Conservation (phyloP, 129 eudicot species). For the Gnaphalium uliginosum region DNA sequence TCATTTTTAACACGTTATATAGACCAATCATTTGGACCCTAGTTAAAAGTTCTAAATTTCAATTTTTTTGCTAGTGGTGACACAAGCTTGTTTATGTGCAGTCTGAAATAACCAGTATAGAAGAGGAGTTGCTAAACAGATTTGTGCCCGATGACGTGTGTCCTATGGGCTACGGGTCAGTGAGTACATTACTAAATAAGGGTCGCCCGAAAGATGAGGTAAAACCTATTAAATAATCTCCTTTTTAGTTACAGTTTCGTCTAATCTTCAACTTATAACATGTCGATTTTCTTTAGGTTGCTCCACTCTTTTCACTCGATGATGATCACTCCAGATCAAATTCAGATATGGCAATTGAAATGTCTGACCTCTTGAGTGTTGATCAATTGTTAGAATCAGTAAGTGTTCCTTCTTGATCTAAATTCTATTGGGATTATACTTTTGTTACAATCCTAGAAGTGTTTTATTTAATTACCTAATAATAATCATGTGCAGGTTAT, state of each 20-base stretch:
- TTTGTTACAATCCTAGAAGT: neutral
- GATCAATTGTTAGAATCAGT: slow-evolving; percentile 70
- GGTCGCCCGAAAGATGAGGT: slow-evolving; percentile 45
- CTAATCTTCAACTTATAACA: neutral
- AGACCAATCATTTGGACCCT: neutral
- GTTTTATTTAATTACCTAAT: neutral
- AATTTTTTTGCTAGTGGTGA: slow-evolving; percentile 11
- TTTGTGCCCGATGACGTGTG: slow-evolving; percentile 80
- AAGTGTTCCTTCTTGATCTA: slow-evolving; percentile 24
- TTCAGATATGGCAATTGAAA: slow-evolving; percentile 38
- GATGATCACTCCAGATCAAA: slow-evolving; percentile 46
- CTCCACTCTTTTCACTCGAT: slow-evolving; percentile 43
- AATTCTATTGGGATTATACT: neutral
- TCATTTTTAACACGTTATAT: no score
- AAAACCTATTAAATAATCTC: slow-evolving; percentile 9
- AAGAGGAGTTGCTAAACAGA: slow-evolving; percentile 57
- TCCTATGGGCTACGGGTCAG: slow-evolving; percentile 45
- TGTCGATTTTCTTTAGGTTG: slow-evolving; percentile 37
- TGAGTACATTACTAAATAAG: slow-evolving; percentile 29
- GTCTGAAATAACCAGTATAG: slow-evolving; percentile 45
- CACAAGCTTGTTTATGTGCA: slow-evolving; percentile 28
- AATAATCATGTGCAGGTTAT: slow-evolving; percentile 45
- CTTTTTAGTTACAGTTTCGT: neutral
- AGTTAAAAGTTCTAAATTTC: neutral
- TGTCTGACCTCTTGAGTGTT: slow-evolving; percentile 53